Evolutionary conservation across 1,284 basidiomycete species (phyloP), one percentile per base, ranked within the genome.

Genomic region (Vanrija humicola): DNA sequence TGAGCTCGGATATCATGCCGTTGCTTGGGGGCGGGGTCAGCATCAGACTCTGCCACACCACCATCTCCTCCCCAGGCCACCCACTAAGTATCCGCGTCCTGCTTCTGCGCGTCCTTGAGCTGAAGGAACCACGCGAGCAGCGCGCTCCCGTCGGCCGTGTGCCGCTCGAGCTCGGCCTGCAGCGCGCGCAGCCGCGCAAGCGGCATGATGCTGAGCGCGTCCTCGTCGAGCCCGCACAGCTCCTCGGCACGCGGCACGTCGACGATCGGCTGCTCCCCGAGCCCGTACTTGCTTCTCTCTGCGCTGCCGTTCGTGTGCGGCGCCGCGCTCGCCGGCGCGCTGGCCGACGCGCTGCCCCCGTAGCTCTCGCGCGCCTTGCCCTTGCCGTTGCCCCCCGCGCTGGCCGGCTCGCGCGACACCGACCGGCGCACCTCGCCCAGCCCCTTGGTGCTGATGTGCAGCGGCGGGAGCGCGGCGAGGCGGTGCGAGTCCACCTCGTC

Each of bases 401-500:
- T 82, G 80, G 9, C 86, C 86, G 43, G 85, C 86, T 34, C 81
- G 82, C 42, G 82, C 34, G 76, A 55, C 83, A 82, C 16, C 82
- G 43, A 40, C 46, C 15, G 48, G 21, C 7, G 34, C 40, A 25
- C 44, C 39, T 23, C 56, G 46, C 23, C 52, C 43, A 23, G 28
- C 55, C 38, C 48, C 15, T 16, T 54, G n/a, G 88, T 90, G 29
- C 83, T 84, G 56, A 94, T 89, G 59, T 89, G 84, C 26, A 94
- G 79, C 7, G 85, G 83, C 2, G 90, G 90, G 26, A 93, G 78
- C 2, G 85, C 79, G 60, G 86, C 87, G 25, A 84, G 81, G 55
- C 82, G 83, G 23, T 84, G 82, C 48, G 84, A 84, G 3, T 90
- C 89, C 43, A 92, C 70, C 78, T 96, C 92, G 71, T 96, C 92